Evolutionary conservation across 2,329 filamentous ascomycete species (phyloP), one percentile per base, ranked within the genome.

Genomic region (Penicillium brasilianum): DNA sequence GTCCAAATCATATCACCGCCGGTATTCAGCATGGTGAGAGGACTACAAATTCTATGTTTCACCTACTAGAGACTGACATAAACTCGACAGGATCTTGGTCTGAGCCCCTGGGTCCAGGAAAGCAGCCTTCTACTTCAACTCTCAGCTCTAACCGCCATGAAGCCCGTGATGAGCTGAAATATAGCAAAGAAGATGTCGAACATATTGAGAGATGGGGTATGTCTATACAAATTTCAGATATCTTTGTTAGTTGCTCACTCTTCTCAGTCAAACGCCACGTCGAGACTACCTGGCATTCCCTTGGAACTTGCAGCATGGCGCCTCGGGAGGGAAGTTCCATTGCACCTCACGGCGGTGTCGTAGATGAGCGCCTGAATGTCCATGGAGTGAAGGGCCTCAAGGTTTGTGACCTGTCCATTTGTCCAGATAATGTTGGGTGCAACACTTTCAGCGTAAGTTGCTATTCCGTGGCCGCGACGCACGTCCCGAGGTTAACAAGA

Each of bases 361-460:
- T 93, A 39, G 90, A 93, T 72, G 89, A 91, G 77, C 85, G 90
- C 61, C 83, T 93, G 58, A 92, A 92, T 67, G 90, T 93, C 3
- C 88, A 92, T 72, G 90, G 89, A 55, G 89, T 92, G 66, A 84
- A 91, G 81, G 87, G 88, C 16, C 84, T 93, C 69, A 92, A 92
- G 83, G 89, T 92, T 25, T 89, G 89, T 13, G 90, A 93, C 75
- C 76, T 92, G 48, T 88, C 84, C 54, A 90, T 92, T 80, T 92
- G 89, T 76, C 90, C 90, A 0, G 89, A 92, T 76, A 93, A 92
- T 66, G 89, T 92, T 22, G 90, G 88, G 62, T 88, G 86, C 78
- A 88, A 88, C 76, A 88, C 85, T 66, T 87, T 77, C 75, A 81
- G 80, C 63, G 66, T 77, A 69, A 63, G 71, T 72, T n/a, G 14